Base-by-base conservation (phyloP, 1,284 basidiomycete genomes). In the Melampsora abietis-canadensis region DNA sequence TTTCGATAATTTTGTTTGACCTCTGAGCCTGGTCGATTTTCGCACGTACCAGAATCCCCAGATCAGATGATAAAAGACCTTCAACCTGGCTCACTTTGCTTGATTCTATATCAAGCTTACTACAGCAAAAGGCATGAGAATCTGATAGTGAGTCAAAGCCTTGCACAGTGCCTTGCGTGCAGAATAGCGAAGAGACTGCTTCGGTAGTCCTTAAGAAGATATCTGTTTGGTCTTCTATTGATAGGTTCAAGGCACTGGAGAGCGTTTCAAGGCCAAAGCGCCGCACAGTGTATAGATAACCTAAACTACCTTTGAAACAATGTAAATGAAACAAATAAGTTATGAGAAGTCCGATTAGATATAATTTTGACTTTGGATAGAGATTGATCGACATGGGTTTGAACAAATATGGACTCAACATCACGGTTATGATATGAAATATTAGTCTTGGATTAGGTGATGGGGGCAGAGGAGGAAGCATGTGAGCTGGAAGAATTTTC, bases 221-320 rank as follows among this genome's bases (percentile, higher is more conserved):
- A 54, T 54, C 51, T n/a, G 51, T 54, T n/a, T 54, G 51, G 19
- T 54, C 51, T 54, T 54, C 51, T n/a, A 27, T n/a, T 14, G 51
- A 21, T 14, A 54, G 21, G 27, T 54, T 54, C 1, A 54, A 54
- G n/a, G 51, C 51, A 54, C n/a, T 54, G 7, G 14, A 27, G 27
- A 54, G 51, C n/a, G 51, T 54, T 27, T n/a, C n/a, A n/a, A 54
- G 17, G n/a, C 51, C 51, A 14, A 54, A 54, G 17, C 51, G 19
- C 7, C 51, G 51, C 15, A 54, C n/a, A 21, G 51, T 54, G 51
- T 54, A 54, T 21, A 54, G 8, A 21, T 54, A 54, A 21, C 51
- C 51, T 21, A 54, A 54, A 27, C 51, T 54, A 54, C 51, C n/a
- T 54, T 54, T 21, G n/a, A 4, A 54, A 27, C n/a, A 54, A 54